phyloP scores from a whole-genome alignment of 2,329 filamentous ascomycete species.

The Cladophialophora yegresii region DNA sequence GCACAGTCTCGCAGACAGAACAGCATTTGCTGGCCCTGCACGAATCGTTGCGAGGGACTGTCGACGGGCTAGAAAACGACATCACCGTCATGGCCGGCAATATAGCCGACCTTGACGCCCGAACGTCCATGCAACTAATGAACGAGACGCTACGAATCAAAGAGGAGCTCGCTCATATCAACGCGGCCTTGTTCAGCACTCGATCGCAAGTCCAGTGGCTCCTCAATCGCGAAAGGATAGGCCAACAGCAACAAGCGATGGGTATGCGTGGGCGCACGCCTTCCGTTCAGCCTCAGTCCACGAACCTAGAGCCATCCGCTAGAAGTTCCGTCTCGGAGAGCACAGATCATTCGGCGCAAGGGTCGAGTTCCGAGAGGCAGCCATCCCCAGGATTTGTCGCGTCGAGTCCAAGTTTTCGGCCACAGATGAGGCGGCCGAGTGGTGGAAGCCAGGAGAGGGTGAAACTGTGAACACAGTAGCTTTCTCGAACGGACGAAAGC shows the following conservation, averaged over 20 bases:
- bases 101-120: slow-evolving; percentile 61
- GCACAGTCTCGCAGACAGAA: slow-evolving; percentile 44
- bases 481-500: background rate
- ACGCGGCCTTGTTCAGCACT: slow-evolving; percentile 60
- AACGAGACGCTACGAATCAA: slow-evolving; percentile 64
- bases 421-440: slow-evolving; percentile 28
- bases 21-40: slow-evolving; percentile 64
- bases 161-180: slow-evolving; percentile 64
- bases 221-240: slow-evolving; percentile 55
- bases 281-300: slow-evolving; percentile 23
- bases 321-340: slow-evolving; percentile 29
- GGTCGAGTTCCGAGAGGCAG: slow-evolving; percentile 22
- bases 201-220: slow-evolving; percentile 66
- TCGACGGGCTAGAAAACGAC: slow-evolving; percentile 41
- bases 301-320: slow-evolving; percentile 16
- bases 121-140: slow-evolving; percentile 63
- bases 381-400: slow-evolving; percentile 17
- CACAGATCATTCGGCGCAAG: slow-evolving; percentile 17
- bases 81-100: slow-evolving; percentile 40
- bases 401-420: slow-evolving; percentile 29
- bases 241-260: slow-evolving; percentile 32
- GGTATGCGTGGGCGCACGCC: slow-evolving; percentile 29
- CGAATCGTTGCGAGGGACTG: slow-evolving; percentile 60
- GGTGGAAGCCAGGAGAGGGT: slow-evolving; percentile 32
- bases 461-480: slow-evolving; percentile 27